phyloP scores from a whole-genome alignment of 306 rosid genomes.

The Prunus mongolica region DNA sequence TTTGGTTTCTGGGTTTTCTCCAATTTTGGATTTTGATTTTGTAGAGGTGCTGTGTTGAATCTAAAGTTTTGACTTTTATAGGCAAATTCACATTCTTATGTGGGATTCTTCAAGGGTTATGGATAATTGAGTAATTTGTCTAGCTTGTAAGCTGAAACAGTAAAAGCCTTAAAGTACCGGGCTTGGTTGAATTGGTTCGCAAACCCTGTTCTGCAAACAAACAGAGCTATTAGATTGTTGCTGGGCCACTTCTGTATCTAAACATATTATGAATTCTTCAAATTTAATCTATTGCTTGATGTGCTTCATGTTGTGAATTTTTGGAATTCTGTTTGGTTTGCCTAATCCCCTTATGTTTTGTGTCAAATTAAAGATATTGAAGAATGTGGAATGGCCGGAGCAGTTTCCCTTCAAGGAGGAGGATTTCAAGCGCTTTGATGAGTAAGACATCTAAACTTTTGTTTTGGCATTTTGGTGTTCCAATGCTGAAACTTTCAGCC shows the following conservation, averaged over 20 bases:
- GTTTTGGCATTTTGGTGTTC: background rate
- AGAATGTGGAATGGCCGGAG: slow-evolving; percentile 72
- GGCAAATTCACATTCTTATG: background rate
- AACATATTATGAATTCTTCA: background rate
- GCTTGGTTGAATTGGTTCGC: background rate
- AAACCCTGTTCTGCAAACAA: background rate
- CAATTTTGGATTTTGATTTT: background rate
- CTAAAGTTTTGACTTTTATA: background rate
- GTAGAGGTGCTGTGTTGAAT: background rate
- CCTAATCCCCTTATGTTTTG: background rate
- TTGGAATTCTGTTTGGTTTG: background rate
- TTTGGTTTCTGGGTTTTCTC: slow-evolving; percentile 1
- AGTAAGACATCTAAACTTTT: slow-evolving; percentile 38
- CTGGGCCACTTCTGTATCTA: background rate
- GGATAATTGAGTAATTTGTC: slow-evolving; percentile 1
- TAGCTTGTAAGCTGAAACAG: background rate
- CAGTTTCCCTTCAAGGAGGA: slow-evolving; percentile 71
- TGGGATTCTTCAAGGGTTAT: background rate
- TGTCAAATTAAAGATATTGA: slow-evolving; percentile 41
- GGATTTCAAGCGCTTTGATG: slow-evolving; percentile 79
- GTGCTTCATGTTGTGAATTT: slow-evolving; percentile 1
- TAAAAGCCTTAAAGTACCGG: too few relatives aligned
- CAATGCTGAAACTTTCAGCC: background rate
- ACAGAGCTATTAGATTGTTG: background rate
- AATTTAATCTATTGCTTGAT: slow-evolving; percentile 4